A percentile compares a stretch with the other conserved stretches of the same genome.
Conservation (phyloP, 1,284 basidiomycete species). For the Trichosporon sp. region DNA sequence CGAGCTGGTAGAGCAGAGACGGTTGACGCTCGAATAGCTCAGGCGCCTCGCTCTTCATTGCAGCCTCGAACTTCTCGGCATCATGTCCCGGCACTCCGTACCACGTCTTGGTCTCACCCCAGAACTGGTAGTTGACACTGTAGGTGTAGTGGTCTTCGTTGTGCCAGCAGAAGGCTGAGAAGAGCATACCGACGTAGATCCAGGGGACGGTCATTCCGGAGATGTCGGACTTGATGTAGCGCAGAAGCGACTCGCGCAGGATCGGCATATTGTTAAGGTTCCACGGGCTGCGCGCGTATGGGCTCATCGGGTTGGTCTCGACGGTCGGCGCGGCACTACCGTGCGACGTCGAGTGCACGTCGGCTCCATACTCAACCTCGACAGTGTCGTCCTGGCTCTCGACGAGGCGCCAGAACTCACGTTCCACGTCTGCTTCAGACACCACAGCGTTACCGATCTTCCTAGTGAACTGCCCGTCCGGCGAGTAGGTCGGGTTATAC, state of each 20-base stretch:
- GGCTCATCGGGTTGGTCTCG: constrained; percentile 84
- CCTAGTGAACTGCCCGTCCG: constrained; percentile 39
- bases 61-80: constrained; percentile 93
- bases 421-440: constrained; percentile 87
- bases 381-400: constrained; percentile 87
- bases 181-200: constrained; percentile 99
- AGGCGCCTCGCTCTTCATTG: constrained; percentile 91
- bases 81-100: constrained; percentile 95
- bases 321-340: constrained; percentile 95
- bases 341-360: constrained; percentile 95
- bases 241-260: constrained; percentile 69
- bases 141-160: constrained; percentile 99
- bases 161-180: constrained; percentile 99
- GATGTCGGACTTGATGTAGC: constrained; percentile 96
- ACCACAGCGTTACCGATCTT: constrained; percentile 68
- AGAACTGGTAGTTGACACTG: constrained; percentile 95
- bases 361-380: constrained; percentile 98
- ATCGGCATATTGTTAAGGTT: constrained; percentile 98
- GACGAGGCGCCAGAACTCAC: constrained; percentile 96
- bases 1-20: constrained; percentile 93
- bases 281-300: constrained; percentile 91
- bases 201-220: constrained; percentile 99
- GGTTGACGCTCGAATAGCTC: constrained; percentile 99
- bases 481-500: constrained; percentile 63
- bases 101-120: constrained; percentile 99